A percentile compares a stretch with the other conserved stretches of the same genome.
Conservation (phyloP, 2,329 filamentous ascomycete genomes). For the Colletotrichum camelliae region DNA sequence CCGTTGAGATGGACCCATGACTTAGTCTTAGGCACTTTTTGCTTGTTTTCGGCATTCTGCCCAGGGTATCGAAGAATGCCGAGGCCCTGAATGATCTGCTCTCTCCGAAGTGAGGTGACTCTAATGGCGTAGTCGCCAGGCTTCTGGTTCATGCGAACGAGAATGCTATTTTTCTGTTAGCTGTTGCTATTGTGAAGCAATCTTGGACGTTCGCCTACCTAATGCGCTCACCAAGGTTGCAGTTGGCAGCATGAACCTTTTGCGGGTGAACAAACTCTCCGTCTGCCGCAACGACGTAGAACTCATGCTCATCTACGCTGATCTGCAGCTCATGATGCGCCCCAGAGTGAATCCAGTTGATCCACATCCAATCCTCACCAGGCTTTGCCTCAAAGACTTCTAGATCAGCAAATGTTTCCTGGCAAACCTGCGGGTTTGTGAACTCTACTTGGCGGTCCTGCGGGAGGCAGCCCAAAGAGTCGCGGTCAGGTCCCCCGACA, state of each 20-base stretch:
- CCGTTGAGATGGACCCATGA: slow-evolving; percentile 10
- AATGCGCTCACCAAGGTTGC: slow-evolving; percentile 14
- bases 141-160: neutral
- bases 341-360: slow-evolving; percentile 17
- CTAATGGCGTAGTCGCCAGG: neutral
- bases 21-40: neutral
- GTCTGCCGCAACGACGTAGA: slow-evolving; percentile 6
- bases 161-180: neutral
- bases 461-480: neutral
- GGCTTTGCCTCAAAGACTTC: slow-evolving; percentile 1
- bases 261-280: slow-evolving; percentile 12
- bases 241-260: slow-evolving; percentile 7
- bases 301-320: slow-evolving; percentile 12
- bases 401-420: slow-evolving; percentile 4
- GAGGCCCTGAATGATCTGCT: slow-evolving; percentile 10
- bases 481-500: neutral
- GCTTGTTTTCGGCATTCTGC: neutral
- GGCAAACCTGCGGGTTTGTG: neutral
- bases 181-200: neutral
- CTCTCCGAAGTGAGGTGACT: slow-evolving; percentile 1
- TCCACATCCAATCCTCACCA: slow-evolving; percentile 13
- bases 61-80: slow-evolving; percentile 10
- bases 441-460: neutral
- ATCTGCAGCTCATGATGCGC: slow-evolving; percentile 16
- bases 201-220: neutral